Evolutionary conservation across 2,329 filamentous ascomycete genomes (phyloP), one percentile per base, ranked within the genome.

Genomic region (Hypoxylon sp.): DNA sequence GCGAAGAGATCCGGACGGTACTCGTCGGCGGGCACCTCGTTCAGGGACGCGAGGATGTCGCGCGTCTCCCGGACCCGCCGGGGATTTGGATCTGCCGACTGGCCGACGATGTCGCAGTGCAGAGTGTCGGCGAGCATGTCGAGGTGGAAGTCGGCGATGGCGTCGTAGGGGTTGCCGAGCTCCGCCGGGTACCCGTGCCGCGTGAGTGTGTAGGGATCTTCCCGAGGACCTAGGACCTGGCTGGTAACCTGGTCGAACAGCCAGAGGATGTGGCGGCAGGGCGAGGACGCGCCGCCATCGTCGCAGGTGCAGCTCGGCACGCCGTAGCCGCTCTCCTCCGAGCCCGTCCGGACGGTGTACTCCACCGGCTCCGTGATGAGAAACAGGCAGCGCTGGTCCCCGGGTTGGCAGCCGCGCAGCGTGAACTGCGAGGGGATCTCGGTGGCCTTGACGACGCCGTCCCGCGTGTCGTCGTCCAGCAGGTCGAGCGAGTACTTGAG

Each of bases 301-400:
- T 62, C 70, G 62, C 84, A 86, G 26, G 80, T 82, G 74, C 85
- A 87, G 17, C 72, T 78, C 4, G 85, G 79, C 0, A 70, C 71
- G 1, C 81, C 75, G 49, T 77, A 78, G 32, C 71, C 77, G 63
- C 79, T 80, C 28, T 73, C 72, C 0, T 77, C 71, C 1, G 78
- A 75, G 1, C 81, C 80, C 28, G 85, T 83, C 41, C 84, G 80
- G 43, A 87, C 78, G 17, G 82, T 83, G 10, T 82, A 80, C 13
- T 83, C 83, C 24, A 84, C 82, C 2, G 82, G 74, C 71, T 87
- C 85, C 3, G 82, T 83, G 76, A 87, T 80, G 68, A 86, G 80
- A 62, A 87, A 87, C 49, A 84, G 82, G 59, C 84, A 86, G 19
- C 83, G 81, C 62, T 82, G 70, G 22, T 80, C 78, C 44, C 81